Evolutionary conservation across 2,329 filamentous ascomycete species (phyloP).

Genomic region (Hypoxylon sp.): DNA sequence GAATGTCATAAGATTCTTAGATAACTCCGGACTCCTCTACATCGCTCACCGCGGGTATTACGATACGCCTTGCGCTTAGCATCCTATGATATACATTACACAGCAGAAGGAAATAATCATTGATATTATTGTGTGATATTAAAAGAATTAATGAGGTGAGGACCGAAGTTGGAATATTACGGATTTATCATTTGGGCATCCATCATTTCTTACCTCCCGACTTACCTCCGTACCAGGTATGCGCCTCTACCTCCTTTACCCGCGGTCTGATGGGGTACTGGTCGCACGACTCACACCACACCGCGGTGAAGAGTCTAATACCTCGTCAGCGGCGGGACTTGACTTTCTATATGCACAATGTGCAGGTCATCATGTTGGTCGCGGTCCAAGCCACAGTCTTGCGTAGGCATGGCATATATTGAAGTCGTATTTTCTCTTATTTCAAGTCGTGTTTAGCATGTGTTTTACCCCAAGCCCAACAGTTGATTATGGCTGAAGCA

Average conservation of each 20-base stretch:
- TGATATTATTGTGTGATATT: neutral
- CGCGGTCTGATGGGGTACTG: conserved; percentile 11
- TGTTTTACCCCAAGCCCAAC: conserved; percentile 18
- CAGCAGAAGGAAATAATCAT: conserved; percentile 11
- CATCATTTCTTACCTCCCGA: neutral
- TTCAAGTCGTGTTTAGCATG: conserved; percentile 8
- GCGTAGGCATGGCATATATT: conserved; percentile 18
- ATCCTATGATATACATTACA: conserved; percentile 21
- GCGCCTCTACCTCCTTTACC: neutral
- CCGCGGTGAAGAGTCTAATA: conserved; percentile 19
- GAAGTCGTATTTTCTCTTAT: conserved; percentile 8
- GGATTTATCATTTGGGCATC: neutral
- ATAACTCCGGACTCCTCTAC: conserved; percentile 36
- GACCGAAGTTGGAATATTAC: neutral
- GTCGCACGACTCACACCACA: conserved; percentile 20
- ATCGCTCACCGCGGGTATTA: conserved; percentile 15
- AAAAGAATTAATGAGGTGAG: neutral
- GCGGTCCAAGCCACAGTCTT: conserved; percentile 32
- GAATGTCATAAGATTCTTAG: conserved; percentile 26
- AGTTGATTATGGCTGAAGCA: neutral
- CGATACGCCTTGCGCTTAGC: conserved; percentile 18
- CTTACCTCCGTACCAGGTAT: neutral
- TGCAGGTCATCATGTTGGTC: conserved; percentile 10
- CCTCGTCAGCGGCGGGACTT: conserved; percentile 13
- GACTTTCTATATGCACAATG: conserved; percentile 4